phyloP scores from a whole-genome alignment of 2,329 filamentous ascomycete genomes.

The Arthrobotrys pseudoclavata region DNA sequence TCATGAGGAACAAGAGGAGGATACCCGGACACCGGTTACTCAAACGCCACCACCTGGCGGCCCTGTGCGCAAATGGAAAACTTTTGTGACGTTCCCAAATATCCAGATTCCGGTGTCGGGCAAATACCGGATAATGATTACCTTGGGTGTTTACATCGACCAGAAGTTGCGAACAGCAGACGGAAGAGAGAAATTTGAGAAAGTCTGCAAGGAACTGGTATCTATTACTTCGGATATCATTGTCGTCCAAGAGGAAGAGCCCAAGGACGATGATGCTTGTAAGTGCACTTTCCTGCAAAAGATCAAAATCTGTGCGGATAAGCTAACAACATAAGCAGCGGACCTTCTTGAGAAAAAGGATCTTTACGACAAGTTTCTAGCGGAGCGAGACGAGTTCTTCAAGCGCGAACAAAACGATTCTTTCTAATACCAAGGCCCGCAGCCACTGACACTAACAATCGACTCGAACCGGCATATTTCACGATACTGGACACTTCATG shows the following conservation, averaged over 20 bases:
- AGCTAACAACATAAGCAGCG: conserved; percentile 21
- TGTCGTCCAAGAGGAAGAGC: conserved; percentile 52
- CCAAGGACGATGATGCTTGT: conserved; percentile 46
- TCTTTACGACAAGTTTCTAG: conserved; percentile 51
- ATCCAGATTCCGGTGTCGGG: conserved; percentile 50
- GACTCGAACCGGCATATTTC: too few species aligned
- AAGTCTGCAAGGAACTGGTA: conserved; percentile 40
- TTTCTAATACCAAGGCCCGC: background rate
- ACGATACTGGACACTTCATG: background rate
- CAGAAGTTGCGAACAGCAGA: conserved; percentile 41
- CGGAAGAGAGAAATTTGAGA: conserved; percentile 46
- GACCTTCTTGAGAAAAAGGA: conserved; percentile 54
- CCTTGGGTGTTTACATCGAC: conserved; percentile 48
- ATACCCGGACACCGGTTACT: conserved; percentile 53
- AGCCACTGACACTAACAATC: background rate
- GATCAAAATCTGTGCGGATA: background rate
- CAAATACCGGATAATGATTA: conserved; percentile 46
- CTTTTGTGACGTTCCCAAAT: conserved; percentile 53
- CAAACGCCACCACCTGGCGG: conserved; percentile 53
- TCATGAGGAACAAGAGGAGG: conserved; percentile 56
- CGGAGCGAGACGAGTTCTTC: conserved; percentile 52
- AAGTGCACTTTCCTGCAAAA: background rate
- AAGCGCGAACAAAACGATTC: conserved; percentile 48
- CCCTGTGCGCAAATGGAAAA: conserved; percentile 54
- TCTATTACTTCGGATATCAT: conserved; percentile 49